These are phyloP conservation scores for Capniomyces stellatus DNA, from an alignment of 371 early-diverging fungal genomes.

Conservation along the genomic window DNA sequence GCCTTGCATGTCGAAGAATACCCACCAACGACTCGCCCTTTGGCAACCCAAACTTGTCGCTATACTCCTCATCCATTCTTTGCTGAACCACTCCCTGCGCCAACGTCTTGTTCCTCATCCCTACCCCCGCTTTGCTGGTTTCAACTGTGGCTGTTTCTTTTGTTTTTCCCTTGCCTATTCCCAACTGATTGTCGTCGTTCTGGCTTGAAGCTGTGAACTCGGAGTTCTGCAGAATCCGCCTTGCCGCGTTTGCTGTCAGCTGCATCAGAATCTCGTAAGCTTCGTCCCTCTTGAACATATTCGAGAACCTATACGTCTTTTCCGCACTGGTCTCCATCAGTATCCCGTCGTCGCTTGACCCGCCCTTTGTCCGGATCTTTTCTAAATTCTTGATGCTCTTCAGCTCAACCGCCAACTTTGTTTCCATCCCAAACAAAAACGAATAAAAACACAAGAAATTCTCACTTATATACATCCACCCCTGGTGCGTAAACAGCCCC, in stretches of 20 bases:
- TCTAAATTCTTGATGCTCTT: constrained; percentile 73
- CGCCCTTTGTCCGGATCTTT: constrained; percentile 73
- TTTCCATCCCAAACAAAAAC: constrained; percentile 81
- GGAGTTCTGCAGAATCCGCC: constrained; percentile 60
- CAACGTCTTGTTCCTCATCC: constrained; percentile 8
- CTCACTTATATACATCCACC: constrained; percentile 91
- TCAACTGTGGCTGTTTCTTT: neutral
- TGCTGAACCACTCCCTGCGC: constrained; percentile 33
- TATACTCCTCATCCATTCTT: constrained; percentile 60
- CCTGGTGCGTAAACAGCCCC: constrained; percentile 72
- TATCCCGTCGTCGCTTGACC: constrained; percentile 76
- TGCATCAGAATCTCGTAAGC: constrained; percentile 81
- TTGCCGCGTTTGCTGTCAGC: constrained; percentile 70
- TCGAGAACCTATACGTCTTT: constrained; percentile 65
- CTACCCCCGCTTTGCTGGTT: neutral
- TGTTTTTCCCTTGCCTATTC: neutral
- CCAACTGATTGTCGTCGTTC: neutral
- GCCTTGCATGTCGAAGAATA: constrained; percentile 17
- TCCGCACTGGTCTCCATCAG: constrained; percentile 49
- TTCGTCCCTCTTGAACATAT: constrained; percentile 88
- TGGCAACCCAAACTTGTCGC: constrained; percentile 20
- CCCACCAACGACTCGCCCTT: constrained; percentile 26
- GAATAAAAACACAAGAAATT: constrained; percentile 88
- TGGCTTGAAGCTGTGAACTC: constrained; percentile 35
- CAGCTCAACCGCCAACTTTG: constrained; percentile 71